Percentiles rank a stretch among this genome's conserved stretches.
Conservation (phyloP, 345 rosid genomes). For the Carallia brachiata region DNA sequence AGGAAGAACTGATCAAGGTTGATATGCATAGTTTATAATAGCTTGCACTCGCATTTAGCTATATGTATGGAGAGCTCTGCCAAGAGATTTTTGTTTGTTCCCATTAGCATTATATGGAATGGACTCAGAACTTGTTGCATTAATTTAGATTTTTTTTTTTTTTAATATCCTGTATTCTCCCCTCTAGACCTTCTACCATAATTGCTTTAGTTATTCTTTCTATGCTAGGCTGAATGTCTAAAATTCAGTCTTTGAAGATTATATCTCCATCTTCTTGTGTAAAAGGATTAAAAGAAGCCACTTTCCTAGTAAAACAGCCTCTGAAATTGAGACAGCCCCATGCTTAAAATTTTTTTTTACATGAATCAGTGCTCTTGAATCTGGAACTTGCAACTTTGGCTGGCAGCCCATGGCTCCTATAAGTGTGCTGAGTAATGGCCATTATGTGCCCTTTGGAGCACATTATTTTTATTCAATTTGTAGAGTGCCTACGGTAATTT, state of each 20-base stretch:
- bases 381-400: not conserved
- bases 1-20: slow-evolving; percentile 96
- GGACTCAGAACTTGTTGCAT: not conserved
- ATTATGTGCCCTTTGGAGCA: not conserved
- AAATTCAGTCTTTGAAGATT: not conserved
- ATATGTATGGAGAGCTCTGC: not conserved
- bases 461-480: slow-evolving; percentile 3
- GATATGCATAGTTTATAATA: not conserved
- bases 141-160: not conserved
- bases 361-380: not conserved
- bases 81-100: not conserved
- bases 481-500: not conserved
- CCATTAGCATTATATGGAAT: not conserved
- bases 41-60: not conserved
- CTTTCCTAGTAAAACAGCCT: not conserved
- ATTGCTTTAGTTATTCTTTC: not conserved
- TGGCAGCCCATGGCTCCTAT: not conserved
- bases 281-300: not conserved
- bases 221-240: not conserved
- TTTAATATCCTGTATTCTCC: not conserved
- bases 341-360: not conserved
- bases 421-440: not conserved
- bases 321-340: not conserved
- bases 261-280: not conserved
- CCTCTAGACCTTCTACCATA: not conserved